These are phyloP conservation scores for Ceratocystis harringtonii DNA, from an alignment of 2,329 filamentous ascomycete genomes.

Conservation along the genomic window DNA sequence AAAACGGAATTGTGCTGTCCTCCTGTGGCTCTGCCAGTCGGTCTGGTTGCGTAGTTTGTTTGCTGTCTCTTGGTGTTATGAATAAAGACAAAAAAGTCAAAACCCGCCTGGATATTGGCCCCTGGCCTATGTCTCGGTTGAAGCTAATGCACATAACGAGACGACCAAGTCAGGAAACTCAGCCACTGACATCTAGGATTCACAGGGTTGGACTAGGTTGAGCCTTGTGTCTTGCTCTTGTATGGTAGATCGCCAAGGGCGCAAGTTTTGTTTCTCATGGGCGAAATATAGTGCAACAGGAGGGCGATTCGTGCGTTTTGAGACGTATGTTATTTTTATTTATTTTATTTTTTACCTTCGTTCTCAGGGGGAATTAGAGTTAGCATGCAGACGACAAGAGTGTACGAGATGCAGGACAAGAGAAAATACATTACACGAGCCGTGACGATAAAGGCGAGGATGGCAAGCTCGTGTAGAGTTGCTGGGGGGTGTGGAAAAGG, in stretches of 20 bases:
- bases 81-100: not conserved
- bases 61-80: too few relatives aligned
- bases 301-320: not conserved
- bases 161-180: not conserved
- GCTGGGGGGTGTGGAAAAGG: not conserved
- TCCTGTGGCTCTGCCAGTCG: too few relatives aligned
- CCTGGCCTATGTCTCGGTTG: slow-evolving; percentile 1
- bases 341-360: too few relatives aligned
- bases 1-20: not conserved
- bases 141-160: not conserved
- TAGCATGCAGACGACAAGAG: slow-evolving; percentile 1
- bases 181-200: not conserved
- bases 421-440: not conserved
- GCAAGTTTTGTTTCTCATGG: not conserved
- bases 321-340: not conserved
- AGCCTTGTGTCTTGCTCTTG: not conserved
- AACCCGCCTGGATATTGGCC: not conserved
- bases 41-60: too few relatives aligned
- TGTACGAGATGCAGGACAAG: not conserved
- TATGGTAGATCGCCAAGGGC: not conserved
- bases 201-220: not conserved
- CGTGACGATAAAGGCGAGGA: not conserved
- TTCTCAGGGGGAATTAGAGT: not conserved
- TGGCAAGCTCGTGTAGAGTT: not conserved
- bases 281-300: not conserved